These are phyloP conservation scores for Vinca major DNA, from an alignment of 305 asterid species.

Conservation along the genomic window DNA sequence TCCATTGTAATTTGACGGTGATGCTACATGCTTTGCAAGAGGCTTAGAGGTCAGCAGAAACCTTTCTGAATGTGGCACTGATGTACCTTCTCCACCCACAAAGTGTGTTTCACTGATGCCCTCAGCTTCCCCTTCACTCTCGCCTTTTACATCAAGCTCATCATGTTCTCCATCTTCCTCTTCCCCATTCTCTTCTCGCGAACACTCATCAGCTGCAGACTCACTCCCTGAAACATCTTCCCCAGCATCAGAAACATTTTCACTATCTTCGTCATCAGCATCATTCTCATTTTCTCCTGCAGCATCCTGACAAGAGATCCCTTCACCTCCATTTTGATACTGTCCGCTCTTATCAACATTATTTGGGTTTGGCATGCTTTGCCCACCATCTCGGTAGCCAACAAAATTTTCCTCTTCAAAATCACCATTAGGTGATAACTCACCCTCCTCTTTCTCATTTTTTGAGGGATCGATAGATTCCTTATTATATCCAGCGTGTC, in stretches of 20 bases:
- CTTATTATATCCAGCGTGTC: conserved; percentile 32
- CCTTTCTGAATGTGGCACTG: conserved; percentile 51
- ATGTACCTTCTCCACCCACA: conserved; percentile 47
- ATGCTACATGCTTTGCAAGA: conserved; percentile 57
- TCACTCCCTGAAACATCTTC: conserved; percentile 91
- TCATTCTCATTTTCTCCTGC: conserved; percentile 73
- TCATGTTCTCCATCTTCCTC: conserved; percentile 76
- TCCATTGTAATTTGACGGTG: conserved; percentile 30
- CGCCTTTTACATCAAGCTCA: conserved; percentile 70
- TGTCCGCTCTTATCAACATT: conserved; percentile 35
- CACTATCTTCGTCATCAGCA: conserved; percentile 81
- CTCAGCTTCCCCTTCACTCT: conserved; percentile 95
- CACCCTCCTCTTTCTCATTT: conserved; percentile 95
- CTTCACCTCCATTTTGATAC: conserved; percentile 42
- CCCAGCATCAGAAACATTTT: conserved; percentile 69
- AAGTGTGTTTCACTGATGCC: conserved; percentile 58
- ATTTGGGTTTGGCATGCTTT: conserved; percentile 35
- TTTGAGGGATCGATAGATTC: conserved; percentile 55
- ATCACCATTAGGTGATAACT: conserved; percentile 73
- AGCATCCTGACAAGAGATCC: conserved; percentile 37
- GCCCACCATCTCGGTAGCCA: conserved; percentile 42
- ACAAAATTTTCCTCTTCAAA: conserved; percentile 76
- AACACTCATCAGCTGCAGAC: conserved; percentile 82
- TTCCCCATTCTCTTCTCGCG: conserved; percentile 55
- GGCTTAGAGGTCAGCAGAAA: conserved; percentile 64